phyloP scores from a whole-genome alignment of 805 yeast species.

The Sugiyamaella marilandica region DNA sequence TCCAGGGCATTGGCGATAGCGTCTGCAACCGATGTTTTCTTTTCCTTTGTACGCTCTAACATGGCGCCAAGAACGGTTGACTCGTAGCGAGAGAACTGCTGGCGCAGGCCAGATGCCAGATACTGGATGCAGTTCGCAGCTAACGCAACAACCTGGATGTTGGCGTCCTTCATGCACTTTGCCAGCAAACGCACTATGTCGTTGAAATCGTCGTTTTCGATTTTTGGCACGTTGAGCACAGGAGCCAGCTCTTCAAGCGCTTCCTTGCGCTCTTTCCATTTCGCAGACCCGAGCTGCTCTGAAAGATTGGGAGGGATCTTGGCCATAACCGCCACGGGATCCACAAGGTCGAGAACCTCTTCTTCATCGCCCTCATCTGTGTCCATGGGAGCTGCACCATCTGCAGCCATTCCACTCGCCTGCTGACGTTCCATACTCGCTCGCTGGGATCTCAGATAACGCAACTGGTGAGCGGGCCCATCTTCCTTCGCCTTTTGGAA shows the following conservation, averaged over 20 bases:
- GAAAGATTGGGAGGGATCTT: conserved; percentile 62
- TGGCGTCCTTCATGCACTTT: conserved; percentile 82
- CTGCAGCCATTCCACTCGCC: conserved; percentile 23
- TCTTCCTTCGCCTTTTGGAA: conserved; percentile 49
- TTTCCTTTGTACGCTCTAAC: conserved; percentile 83
- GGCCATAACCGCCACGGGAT: conserved; percentile 61
- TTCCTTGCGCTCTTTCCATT: conserved; percentile 93
- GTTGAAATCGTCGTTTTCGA: conserved; percentile 57
- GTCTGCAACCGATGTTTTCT: conserved; percentile 70
- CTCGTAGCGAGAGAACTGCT: conserved; percentile 51
- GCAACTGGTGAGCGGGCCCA: conserved; percentile 40
- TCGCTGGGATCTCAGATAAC: conserved; percentile 53
- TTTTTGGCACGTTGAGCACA: conserved; percentile 46
- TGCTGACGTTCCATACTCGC: conserved; percentile 34
- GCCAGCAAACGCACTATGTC: conserved; percentile 59
- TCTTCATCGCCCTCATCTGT: conserved; percentile 37
- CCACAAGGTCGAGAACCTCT: conserved; percentile 66
- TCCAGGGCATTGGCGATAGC: conserved; percentile 65
- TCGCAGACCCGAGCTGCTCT: conserved; percentile 50
- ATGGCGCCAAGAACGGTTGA: conserved; percentile 52
- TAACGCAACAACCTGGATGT: conserved; percentile 75
- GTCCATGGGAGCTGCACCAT: conserved; percentile 29
- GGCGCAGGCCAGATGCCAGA: conserved; percentile 62
- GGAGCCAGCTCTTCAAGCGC: conserved; percentile 56
- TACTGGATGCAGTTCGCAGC: conserved; percentile 63